Conservation (phyloP, 495 filamentous ascomycete genomes). For the Lasiosphaeris hirsuta region DNA sequence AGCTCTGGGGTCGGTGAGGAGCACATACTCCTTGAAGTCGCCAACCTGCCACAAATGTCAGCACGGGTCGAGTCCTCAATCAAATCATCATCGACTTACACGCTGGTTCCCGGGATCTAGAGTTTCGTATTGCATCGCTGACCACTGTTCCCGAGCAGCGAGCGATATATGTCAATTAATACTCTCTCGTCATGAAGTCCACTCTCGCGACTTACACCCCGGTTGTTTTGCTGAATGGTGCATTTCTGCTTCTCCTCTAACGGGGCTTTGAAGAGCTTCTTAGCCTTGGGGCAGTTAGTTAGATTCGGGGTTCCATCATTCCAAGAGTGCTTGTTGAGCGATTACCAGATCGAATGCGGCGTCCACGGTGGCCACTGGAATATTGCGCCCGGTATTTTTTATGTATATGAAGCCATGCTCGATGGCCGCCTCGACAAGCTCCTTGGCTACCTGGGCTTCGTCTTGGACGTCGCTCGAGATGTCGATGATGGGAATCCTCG, state of each 20-base stretch:
- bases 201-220: conserved; percentile 44
- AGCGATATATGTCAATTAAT: not conserved
- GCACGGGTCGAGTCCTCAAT: not conserved
- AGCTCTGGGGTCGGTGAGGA: not conserved
- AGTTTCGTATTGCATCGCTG: conserved; percentile 81
- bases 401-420: conserved; percentile 89
- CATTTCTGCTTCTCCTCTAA: conserved; percentile 68
- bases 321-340: too few species aligned
- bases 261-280: conserved; percentile 71
- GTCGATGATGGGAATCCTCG: conserved; percentile 77
- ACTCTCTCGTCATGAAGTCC: too few species aligned
- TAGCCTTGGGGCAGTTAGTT: conserved; percentile 52
- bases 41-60: conserved; percentile 56
- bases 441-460: conserved; percentile 56
- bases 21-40: conserved; percentile 84
- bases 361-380: conserved; percentile 65
- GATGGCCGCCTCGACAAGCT: conserved; percentile 75
- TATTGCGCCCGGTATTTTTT: conserved; percentile 60
- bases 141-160: conserved; percentile 51
- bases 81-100: conserved; percentile 39
- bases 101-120: conserved; percentile 81
- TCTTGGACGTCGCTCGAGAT: conserved; percentile 56
- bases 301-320: too few species aligned
- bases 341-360: conserved; percentile 70
- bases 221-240: conserved; percentile 72